These are phyloP conservation scores for Colletotrichum sp. DNA, from an alignment of 2,329 filamentous ascomycete genomes.

Conservation along the genomic window DNA sequence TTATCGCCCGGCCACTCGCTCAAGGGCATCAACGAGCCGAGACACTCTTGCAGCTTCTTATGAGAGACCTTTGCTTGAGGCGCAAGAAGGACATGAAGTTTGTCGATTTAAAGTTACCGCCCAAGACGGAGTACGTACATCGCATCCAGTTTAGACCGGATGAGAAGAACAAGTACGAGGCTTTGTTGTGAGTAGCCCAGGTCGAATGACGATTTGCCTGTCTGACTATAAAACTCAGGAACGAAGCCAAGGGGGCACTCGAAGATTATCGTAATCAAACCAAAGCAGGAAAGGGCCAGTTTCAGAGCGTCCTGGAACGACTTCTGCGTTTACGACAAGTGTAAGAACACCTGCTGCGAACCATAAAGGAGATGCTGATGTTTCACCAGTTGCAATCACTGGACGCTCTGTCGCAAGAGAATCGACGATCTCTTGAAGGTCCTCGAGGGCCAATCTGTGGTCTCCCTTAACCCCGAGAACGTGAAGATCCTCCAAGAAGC, in stretches of 20 bases:
- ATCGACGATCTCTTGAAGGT: constrained; percentile 75
- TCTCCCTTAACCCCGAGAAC: constrained; percentile 77
- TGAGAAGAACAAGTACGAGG: constrained; percentile 80
- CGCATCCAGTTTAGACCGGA: constrained; percentile 75
- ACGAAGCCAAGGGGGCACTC: constrained; percentile 77
- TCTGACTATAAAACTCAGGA: constrained; percentile 43
- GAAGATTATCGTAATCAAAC: constrained; percentile 59
- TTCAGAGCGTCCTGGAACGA: constrained; percentile 80
- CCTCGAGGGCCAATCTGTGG: constrained; percentile 70
- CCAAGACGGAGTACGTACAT: constrained; percentile 79
- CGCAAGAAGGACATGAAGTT: constrained; percentile 90
- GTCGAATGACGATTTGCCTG: too few relatives aligned
- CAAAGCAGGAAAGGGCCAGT: constrained; percentile 55
- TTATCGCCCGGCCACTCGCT: constrained; percentile 72
- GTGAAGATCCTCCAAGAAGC: constrained; percentile 74
- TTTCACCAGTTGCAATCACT: constrained; percentile 75
- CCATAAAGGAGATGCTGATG: constrained; percentile 19
- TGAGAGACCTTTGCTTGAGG: constrained; percentile 81
- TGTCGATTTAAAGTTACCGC: constrained; percentile 79
- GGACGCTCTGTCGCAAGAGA: constrained; percentile 79
- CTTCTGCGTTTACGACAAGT: constrained; percentile 83
- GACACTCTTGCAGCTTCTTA: constrained; percentile 74
- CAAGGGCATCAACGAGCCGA: constrained; percentile 62
- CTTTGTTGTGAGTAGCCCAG: constrained; percentile 62
- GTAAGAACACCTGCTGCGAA: constrained; percentile 37